Evolutionary conservation across 768 basidiomycete species (phyloP).

Genomic region (Rhodotorula toruloides): DNA sequence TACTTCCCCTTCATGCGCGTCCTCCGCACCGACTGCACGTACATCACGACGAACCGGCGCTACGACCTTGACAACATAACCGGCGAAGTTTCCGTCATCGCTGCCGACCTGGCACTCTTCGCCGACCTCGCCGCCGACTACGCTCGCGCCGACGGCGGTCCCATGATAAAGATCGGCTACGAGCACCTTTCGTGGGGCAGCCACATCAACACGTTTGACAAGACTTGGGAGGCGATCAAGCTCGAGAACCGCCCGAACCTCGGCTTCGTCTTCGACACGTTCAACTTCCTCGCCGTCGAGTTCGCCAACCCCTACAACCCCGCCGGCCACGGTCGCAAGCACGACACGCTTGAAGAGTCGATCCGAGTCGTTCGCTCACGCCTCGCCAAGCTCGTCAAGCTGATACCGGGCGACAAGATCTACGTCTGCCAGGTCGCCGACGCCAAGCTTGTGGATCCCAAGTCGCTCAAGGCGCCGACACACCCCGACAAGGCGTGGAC

Average conservation of each 20-base stretch:
- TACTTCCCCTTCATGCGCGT: constrained; percentile 19
- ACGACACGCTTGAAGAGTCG: constrained; percentile 26
- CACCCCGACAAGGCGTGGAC: constrained; percentile 5
- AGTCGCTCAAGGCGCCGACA: constrained; percentile 9
- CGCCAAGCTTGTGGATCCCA: constrained; percentile 21
- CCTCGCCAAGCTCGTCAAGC: constrained; percentile 40
- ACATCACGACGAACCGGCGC: constrained; percentile 13
- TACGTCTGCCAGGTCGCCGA: constrained; percentile 48
- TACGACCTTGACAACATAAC: constrained; percentile 5
- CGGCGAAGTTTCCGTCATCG: constrained; percentile 3
- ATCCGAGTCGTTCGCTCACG: constrained; percentile 37
- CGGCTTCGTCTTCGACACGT: constrained; percentile 47
- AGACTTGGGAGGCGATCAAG: constrained; percentile 46
- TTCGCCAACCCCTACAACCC: constrained; percentile 46
- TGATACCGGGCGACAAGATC: constrained; percentile 51
- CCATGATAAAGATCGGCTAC: constrained; percentile 45
- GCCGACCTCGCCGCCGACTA: constrained; percentile 39
- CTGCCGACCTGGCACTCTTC: constrained; percentile 39
- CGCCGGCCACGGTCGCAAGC: constrained; percentile 39
- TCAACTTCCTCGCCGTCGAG: constrained; percentile 46
- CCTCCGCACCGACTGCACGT: constrained; percentile 2
- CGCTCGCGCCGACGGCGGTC: constrained; percentile 11
- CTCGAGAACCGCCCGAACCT: constrained; percentile 46
- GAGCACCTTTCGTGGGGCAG: constrained; percentile 49
- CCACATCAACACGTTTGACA: constrained; percentile 38